Percentiles rank a stretch among this genome's conserved stretches.
Evolutionary conservation across 768 basidiomycete genomes (phyloP).

Genomic region (Serendipita indica): DNA sequence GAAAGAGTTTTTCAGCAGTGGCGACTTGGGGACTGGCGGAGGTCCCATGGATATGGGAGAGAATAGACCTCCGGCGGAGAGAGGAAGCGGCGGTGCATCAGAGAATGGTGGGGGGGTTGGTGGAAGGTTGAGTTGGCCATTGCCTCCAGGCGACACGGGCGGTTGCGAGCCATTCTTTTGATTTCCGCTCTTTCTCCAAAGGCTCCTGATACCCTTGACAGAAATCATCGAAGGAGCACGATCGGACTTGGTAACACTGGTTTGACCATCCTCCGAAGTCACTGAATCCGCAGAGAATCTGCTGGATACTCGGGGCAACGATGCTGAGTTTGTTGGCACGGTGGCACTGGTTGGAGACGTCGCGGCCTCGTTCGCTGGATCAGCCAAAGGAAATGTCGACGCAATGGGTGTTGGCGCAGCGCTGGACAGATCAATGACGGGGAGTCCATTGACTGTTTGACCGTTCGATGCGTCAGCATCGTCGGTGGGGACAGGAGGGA

Average conservation of each 20-base stretch:
- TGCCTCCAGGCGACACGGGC: slow-evolving; percentile 21
- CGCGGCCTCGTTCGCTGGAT: slow-evolving; percentile 30
- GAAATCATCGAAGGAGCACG: slow-evolving; percentile 40
- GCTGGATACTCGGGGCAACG: slow-evolving; percentile 32
- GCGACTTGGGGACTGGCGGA: background rate
- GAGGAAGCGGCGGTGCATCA: background rate
- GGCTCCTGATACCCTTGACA: slow-evolving; percentile 54
- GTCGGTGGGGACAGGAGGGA: slow-evolving; percentile 10
- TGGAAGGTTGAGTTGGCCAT: slow-evolving; percentile 8
- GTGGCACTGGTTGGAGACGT: background rate
- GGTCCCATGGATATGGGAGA: background rate
- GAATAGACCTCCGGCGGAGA: background rate
- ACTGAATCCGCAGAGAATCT: slow-evolving; percentile 69
- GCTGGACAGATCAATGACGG: slow-evolving; percentile 4
- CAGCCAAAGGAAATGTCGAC: slow-evolving; percentile 67
- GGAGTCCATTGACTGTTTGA: slow-evolving; percentile 10
- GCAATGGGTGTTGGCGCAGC: slow-evolving; percentile 21
- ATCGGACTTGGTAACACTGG: slow-evolving; percentile 17
- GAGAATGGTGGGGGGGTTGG: slow-evolving; percentile 6
- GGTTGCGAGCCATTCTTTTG: slow-evolving; percentile 19
- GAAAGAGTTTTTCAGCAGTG: slow-evolving; percentile 13
- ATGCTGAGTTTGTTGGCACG: background rate
- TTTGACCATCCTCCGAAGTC: slow-evolving; percentile 19
- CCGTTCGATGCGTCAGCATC: background rate
- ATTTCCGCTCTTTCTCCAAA: slow-evolving; percentile 66